Evolutionary conservation across 2,329 filamentous ascomycete species (phyloP).

Genomic region (Juglanconis oblonga): DNA sequence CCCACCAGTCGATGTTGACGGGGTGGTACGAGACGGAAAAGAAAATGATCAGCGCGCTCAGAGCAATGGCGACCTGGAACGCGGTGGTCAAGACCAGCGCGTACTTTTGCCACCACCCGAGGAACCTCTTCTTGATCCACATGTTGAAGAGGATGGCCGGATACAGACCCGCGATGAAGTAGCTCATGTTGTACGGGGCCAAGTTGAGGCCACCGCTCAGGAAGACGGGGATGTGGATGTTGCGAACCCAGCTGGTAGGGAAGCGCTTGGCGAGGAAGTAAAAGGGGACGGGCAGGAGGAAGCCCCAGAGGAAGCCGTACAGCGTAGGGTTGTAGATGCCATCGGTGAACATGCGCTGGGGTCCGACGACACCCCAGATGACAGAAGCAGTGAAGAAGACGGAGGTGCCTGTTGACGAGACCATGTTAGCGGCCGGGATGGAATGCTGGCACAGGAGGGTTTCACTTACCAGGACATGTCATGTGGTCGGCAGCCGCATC

Average conservation of each 20-base stretch:
- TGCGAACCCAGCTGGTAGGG: constrained; percentile 30
- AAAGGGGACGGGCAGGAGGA: constrained; percentile 31
- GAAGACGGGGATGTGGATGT: constrained; percentile 47
- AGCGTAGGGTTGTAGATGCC: constrained; percentile 47
- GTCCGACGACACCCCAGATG: constrained; percentile 53
- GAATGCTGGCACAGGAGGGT: neutral
- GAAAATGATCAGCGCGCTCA: constrained; percentile 51
- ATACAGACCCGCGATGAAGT: constrained; percentile 36
- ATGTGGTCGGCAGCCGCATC: constrained; percentile 44
- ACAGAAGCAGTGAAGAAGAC: constrained; percentile 56
- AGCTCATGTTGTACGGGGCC: constrained; percentile 50
- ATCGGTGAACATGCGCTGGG: constrained; percentile 44
- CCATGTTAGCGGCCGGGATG: neutral
- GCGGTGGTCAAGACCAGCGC: constrained; percentile 52
- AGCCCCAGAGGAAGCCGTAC: constrained; percentile 49
- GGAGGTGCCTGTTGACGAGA: constrained; percentile 36
- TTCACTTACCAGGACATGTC: constrained; percentile 38
- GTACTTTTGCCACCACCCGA: constrained; percentile 52
- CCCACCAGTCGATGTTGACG: constrained; percentile 46
- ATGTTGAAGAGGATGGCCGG: constrained; percentile 47
- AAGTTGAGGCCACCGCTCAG: constrained; percentile 45
- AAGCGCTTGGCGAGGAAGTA: constrained; percentile 15
- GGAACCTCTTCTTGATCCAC: constrained; percentile 41
- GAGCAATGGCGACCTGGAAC: constrained; percentile 48
- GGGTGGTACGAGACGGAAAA: constrained; percentile 47